These are phyloP conservation scores for Plasmodium blacklocki DNA, from an alignment of 169 alveolate genomes.

Conservation along the genomic window DNA sequence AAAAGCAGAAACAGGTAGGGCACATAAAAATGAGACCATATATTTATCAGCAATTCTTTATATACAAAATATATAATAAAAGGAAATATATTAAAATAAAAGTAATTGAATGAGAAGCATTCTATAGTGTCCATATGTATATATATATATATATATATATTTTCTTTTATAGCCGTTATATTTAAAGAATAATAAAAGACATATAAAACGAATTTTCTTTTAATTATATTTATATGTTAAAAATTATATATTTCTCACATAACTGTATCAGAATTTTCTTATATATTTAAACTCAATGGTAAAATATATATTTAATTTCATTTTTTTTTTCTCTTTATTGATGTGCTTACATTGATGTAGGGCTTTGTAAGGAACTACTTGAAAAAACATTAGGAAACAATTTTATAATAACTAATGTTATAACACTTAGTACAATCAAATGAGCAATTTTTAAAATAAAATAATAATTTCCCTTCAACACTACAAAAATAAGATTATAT, in stretches of 20 bases:
- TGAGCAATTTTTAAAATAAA: slow-evolving; percentile 41
- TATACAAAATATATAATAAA: neutral
- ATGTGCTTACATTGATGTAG: slow-evolving; percentile 27
- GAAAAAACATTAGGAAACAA: slow-evolving; percentile 27
- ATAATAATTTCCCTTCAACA: slow-evolving; percentile 39
- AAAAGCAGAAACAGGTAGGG: slow-evolving; percentile 37
- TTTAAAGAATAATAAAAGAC: no score
- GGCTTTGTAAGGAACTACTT: slow-evolving; percentile 23
- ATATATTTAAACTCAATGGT: no score
- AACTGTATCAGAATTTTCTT: no score
- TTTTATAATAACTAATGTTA: slow-evolving; percentile 27
- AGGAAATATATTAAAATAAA: neutral
- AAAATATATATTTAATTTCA: neutral
- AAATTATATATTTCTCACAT: no score
- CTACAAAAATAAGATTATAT: slow-evolving; percentile 15
- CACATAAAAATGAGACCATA: slow-evolving; percentile 36
- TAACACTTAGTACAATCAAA: slow-evolving; percentile 20
- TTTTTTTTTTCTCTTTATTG: neutral
- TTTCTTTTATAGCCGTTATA: no score
- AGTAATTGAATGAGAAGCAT: no score
- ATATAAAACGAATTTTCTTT: no score
- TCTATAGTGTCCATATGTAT: no score
- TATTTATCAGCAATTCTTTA: slow-evolving; percentile 34
- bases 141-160: no score
- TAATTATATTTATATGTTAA: no score